Evolutionary conservation across 176 grass and related monocot species (phyloP), one percentile per base, ranked within the genome.

Genomic region (Ensete glaucum): DNA sequence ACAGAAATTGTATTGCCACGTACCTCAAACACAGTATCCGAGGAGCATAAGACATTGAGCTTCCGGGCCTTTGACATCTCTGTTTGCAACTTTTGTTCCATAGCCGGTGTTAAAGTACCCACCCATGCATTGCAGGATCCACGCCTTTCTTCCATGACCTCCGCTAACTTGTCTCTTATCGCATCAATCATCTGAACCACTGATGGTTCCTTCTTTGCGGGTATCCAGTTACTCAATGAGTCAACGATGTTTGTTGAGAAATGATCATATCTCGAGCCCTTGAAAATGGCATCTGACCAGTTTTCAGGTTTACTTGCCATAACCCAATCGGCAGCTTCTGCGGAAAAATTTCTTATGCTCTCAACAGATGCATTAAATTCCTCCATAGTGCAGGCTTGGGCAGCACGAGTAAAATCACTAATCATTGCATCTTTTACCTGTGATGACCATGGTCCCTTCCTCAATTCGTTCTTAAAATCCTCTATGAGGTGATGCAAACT

Each of bases 201-300:
- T 29, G 90, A 93, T 49, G 85, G 79, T 82, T 98, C 94, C 78
- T 88, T 88, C 75, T 91, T 98, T 24, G 85, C 83, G 11, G 94
- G 90, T 88, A 98, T 91, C 94, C 90, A 98, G 76, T 93, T 93
- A 80, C 85, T 98, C 74, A 98, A 98, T 50, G 78, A 82, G 69
- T 98, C 94, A 23, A 89, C 86, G 82, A 93, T 91, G 79, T 93
- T 91, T 1, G 73, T 91, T 19, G 94, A 98, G 72, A 91, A 98
- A 87, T 98, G 90, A 62, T 93, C 94, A 76, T 90, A 98, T 68
- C 94, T 82, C 21, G 83, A 92, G 14, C 94, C 94, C 66, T 72
- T 84, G 80, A 98, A 98, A 83, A 98, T 81, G 54, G 90, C 86
- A 78, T 98, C 94, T 29, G 94, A 97, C 94, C 94, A 97, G 75